These are phyloP conservation scores for Aureoboletus auriporus DNA, from an alignment of 768 basidiomycete species.

Conservation along the genomic window DNA sequence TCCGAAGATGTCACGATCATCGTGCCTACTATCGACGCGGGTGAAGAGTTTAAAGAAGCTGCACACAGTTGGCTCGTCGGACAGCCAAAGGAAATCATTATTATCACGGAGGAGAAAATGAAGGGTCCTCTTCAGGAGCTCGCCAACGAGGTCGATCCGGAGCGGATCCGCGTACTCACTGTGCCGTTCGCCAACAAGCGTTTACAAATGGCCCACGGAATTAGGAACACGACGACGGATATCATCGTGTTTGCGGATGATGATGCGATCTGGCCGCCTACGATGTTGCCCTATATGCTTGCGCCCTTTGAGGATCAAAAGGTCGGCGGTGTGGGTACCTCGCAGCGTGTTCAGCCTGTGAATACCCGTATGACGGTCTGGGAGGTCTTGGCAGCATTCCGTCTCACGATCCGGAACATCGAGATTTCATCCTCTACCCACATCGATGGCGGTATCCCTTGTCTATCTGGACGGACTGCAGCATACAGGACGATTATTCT, in stretches of 20 bases:
- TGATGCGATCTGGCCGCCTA: conserved; percentile 94
- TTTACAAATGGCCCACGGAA: conserved; percentile 90
- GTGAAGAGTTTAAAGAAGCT: conserved; percentile 92
- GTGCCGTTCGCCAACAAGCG: conserved; percentile 94
- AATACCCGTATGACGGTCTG: conserved; percentile 84
- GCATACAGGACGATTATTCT: conserved; percentile 93
- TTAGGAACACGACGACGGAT: conserved; percentile 85
- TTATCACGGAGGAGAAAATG: conserved; percentile 87
- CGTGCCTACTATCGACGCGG: conserved; percentile 93
- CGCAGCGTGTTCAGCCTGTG: conserved; percentile 80
- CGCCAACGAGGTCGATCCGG: conserved; percentile 81
- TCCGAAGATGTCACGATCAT: conserved; percentile 95
- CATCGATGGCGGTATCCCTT: conserved; percentile 90
- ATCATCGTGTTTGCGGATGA: conserved; percentile 96
- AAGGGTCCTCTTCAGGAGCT: conserved; percentile 83
- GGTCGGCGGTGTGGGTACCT: conserved; percentile 88
- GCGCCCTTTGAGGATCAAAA: conserved; percentile 95
- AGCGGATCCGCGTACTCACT: conserved; percentile 80
- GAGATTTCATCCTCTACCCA: conserved; percentile 87
- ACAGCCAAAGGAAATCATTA: conserved; percentile 80
- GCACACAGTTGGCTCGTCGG: conserved; percentile 91
- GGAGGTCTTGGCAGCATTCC: conserved; percentile 93
- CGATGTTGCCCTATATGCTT: conserved; percentile 81
- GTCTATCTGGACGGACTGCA: conserved; percentile 89
- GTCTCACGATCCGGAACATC: conserved; percentile 90